Percentiles rank a stretch among this genome's conserved stretches.
Evolutionary conservation across 225 moss, liverwort and hornwort species (phyloP).

Genomic region (Physcomitrium patens): DNA sequence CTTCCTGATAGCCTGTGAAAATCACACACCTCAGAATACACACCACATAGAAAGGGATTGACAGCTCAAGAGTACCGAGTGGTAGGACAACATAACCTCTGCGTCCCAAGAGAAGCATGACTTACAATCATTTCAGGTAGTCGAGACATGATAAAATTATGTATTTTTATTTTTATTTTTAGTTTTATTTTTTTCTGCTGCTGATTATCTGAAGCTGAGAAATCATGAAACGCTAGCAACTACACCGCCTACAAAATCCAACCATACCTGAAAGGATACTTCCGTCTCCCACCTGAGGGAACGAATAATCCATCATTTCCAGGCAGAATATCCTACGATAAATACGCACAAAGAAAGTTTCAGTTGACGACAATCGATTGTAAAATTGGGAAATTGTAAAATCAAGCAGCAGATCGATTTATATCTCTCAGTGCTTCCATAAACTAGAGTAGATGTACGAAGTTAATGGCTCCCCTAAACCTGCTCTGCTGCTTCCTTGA

Average conservation of each 20-base stretch:
- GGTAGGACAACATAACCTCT: too few species aligned
- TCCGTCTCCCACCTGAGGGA: slow-evolving; percentile 71
- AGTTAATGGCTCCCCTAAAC: slow-evolving; percentile 25
- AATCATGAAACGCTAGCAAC: not conserved
- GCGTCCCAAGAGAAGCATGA: not conserved
- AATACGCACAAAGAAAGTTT: not conserved
- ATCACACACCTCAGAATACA: not conserved
- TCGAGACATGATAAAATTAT: not conserved
- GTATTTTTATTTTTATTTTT: too few species aligned
- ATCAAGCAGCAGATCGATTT: too few species aligned
- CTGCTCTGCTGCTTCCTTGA: slow-evolving; percentile 91
- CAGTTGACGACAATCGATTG: not conserved
- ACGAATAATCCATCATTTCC: slow-evolving; percentile 78
- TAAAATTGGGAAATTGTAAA: too few species aligned
- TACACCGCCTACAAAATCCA: not conserved
- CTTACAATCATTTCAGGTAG: not conserved
- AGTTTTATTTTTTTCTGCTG: not conserved
- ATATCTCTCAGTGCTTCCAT: not conserved
- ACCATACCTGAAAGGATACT: slow-evolving; percentile 74
- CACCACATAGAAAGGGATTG: not conserved
- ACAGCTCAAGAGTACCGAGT: too few species aligned
- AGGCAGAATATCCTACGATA: slow-evolving; percentile 61
- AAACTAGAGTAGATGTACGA: not conserved
- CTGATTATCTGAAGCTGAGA: not conserved
- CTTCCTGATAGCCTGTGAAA: slow-evolving; percentile 44